Conservation (phyloP, 2,329 filamentous ascomycete genomes). For the Huntiella bhutanensis region DNA sequence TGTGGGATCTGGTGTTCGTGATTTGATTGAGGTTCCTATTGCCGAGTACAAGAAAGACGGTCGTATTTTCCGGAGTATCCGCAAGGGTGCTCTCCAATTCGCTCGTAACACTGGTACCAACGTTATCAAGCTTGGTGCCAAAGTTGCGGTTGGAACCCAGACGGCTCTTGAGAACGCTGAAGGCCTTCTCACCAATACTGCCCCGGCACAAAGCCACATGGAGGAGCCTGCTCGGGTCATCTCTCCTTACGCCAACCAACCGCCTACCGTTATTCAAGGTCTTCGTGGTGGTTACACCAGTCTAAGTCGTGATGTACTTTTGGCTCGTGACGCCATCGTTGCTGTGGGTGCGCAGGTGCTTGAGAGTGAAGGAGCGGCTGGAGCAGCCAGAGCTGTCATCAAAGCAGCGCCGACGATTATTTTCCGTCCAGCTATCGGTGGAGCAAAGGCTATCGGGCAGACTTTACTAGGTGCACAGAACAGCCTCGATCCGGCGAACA, state of each 20-base stretch:
- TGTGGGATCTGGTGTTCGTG: conserved; percentile 68
- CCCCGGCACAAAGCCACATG: conserved; percentile 22
- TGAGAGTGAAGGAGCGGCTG: conserved; percentile 65
- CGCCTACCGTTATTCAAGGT: conserved; percentile 71
- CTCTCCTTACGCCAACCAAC: conserved; percentile 85
- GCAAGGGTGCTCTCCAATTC: conserved; percentile 78
- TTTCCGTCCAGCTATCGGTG: conserved; percentile 74
- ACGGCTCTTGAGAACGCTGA: conserved; percentile 83
- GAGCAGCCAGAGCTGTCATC: conserved; percentile 59
- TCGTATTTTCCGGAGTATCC: conserved; percentile 73
- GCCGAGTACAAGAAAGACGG: conserved; percentile 89
- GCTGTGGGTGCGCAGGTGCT: conserved; percentile 83
- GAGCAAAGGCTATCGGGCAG: conserved; percentile 73
- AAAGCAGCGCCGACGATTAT: conserved; percentile 83
- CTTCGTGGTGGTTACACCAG: conserved; percentile 66
- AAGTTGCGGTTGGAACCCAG: conserved; percentile 85
- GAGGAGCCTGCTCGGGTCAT: conserved; percentile 58
- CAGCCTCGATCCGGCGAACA: conserved; percentile 65
- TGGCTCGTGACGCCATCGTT: conserved; percentile 80
- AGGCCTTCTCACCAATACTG: conserved; percentile 36
- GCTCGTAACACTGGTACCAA: conserved; percentile 86
- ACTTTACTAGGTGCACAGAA: conserved; percentile 86
- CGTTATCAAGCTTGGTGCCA: conserved; percentile 83
- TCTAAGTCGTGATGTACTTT: conserved; percentile 67
- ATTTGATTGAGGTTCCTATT: conserved; percentile 78